These are phyloP conservation scores for Cyclotella baltica DNA, from an alignment of 108 stramenopile genomes.

Conservation along the genomic window DNA sequence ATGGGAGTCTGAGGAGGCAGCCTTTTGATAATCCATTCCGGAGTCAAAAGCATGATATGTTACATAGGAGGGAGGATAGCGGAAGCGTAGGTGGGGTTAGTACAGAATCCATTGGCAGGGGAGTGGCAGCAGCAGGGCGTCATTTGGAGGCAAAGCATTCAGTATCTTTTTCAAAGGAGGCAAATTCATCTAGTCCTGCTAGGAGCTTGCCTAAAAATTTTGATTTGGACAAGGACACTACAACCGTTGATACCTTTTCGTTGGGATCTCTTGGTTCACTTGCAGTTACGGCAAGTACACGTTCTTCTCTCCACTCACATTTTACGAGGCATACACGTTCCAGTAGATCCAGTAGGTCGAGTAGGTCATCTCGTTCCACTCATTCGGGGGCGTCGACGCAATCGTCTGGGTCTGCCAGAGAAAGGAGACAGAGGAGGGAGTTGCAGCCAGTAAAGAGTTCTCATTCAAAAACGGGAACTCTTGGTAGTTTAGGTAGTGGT, in stretches of 20 bases:
- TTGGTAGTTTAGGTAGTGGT: background rate
- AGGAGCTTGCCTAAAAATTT: background rate
- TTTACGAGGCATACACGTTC: background rate
- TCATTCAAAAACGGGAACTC: too few species aligned
- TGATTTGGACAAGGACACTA: background rate
- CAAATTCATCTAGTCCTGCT: background rate
- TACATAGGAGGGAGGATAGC: background rate
- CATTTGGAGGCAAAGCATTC: slow-evolving; percentile 17
- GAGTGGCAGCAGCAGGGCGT: background rate
- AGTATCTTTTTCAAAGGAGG: slow-evolving; percentile 11
- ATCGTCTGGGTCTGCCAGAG: slow-evolving; percentile 14
- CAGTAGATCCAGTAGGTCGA: background rate
- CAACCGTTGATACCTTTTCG: slow-evolving; percentile 22
- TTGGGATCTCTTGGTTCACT: slow-evolving; percentile 24
- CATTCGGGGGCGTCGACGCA: background rate
- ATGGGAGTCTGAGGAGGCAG: slow-evolving; percentile 3
- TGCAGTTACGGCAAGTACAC: slow-evolving; percentile 27
- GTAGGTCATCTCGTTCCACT: slow-evolving; percentile 21
- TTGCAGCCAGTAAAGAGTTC: too few species aligned
- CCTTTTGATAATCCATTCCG: slow-evolving; percentile 37
- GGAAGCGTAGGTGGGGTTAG: background rate
- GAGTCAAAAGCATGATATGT: slow-evolving; percentile 1
- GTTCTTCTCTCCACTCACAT: slow-evolving; percentile 6
- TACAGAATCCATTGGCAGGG: background rate
- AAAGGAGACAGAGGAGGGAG: slow-evolving; percentile 36